A percentile compares a stretch with the other conserved stretches of the same genome.
Conservation (phyloP, 1,284 basidiomycete species). For the Polyporus tsugae region DNA sequence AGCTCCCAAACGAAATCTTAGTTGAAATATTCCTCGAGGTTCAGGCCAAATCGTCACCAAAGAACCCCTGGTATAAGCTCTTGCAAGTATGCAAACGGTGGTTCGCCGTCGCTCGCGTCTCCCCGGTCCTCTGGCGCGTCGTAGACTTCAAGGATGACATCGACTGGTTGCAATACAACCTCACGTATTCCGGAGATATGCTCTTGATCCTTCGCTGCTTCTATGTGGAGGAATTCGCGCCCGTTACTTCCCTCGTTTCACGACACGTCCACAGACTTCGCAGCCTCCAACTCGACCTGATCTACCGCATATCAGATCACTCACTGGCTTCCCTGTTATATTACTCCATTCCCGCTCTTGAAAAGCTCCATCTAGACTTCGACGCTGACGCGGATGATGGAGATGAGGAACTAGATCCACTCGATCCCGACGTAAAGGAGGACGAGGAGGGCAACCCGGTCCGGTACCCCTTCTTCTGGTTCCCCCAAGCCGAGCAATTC, state of each 20-base stretch:
- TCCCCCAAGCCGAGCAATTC: not conserved
- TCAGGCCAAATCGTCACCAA: not conserved
- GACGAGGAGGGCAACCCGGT: not conserved
- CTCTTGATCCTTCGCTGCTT: not conserved
- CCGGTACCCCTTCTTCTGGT: conserved; percentile 2
- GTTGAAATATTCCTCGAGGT: conserved; percentile 8
- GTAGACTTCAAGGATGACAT: not conserved
- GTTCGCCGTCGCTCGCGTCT: not conserved
- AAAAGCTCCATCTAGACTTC: not conserved
- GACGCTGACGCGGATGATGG: not conserved
- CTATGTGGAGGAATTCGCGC: not conserved
- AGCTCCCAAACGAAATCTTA: conserved; percentile 3
- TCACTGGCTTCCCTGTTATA: not conserved
- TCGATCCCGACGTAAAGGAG: not conserved
- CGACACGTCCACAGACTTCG: not conserved
- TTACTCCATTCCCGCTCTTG: not conserved
- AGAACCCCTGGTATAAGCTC: not conserved
- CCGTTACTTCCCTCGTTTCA: not conserved
- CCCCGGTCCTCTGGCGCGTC: not conserved
- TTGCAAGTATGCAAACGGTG: not conserved
- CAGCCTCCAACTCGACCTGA: not conserved
- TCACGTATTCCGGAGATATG: not conserved
- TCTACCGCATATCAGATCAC: not conserved
- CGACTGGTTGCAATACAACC: not conserved
- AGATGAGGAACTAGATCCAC: not conserved